Conservation (phyloP, 2,329 filamentous ascomycete genomes). For the Tothia fuscella region DNA sequence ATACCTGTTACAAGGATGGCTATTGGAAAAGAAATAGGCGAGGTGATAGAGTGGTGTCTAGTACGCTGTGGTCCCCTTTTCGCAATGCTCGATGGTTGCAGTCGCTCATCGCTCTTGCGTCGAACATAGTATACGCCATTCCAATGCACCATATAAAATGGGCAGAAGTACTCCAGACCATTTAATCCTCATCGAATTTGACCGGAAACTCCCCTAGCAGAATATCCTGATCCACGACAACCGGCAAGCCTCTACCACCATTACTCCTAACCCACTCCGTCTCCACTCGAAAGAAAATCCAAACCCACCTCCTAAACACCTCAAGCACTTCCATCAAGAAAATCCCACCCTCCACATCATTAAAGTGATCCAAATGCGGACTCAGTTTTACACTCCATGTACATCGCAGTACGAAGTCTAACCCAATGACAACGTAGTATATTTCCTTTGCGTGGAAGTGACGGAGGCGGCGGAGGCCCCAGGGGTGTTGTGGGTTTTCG, state of each 20-base stretch:
- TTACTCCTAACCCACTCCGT: constrained; percentile 57
- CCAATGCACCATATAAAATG: too few species aligned
- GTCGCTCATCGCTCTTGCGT: too few species aligned
- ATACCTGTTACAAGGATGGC: too few species aligned
- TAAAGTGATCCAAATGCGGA: constrained; percentile 68
- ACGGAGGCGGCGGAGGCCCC: constrained; percentile 62
- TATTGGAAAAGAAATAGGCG: too few species aligned
- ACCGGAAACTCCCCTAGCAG: constrained; percentile 58
- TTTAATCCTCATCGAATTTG: constrained; percentile 55
- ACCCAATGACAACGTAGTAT: constrained; percentile 69
- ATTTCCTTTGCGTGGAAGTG: constrained; percentile 59
- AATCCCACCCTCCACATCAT: constrained; percentile 77
- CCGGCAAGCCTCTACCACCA: too few species aligned
- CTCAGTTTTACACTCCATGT: constrained; percentile 87
- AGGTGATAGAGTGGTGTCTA: too few species aligned
- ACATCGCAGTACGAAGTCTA: constrained; percentile 74
- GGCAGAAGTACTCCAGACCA: too few species aligned
- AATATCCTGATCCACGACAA: too few species aligned
- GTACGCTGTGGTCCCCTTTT: too few species aligned
- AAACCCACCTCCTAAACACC: constrained; percentile 81
- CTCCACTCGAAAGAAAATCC: constrained; percentile 94
- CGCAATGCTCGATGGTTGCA: too few species aligned
- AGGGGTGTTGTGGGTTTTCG: constrained; percentile 56
- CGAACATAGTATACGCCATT: too few species aligned
- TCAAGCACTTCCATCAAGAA: constrained; percentile 82